phyloP scores from a whole-genome alignment of 257 asterid genomes.

The Jasminum sambac region DNA sequence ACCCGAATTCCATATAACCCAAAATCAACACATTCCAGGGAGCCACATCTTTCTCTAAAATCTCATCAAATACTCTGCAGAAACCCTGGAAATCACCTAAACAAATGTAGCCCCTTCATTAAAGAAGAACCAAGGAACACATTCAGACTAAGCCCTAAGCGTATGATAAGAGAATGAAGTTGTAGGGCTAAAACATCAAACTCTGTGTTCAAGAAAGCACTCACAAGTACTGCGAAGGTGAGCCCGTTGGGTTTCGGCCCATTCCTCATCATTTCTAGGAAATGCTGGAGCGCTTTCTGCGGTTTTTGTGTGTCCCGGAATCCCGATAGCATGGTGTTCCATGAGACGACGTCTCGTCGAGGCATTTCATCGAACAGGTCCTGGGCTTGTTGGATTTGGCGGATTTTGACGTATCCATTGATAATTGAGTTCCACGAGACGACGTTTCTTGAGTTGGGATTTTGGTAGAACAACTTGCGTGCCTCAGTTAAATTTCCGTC shows the following conservation, averaged over 20 bases:
- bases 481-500: constrained; percentile 45
- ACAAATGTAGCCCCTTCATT: constrained; percentile 68
- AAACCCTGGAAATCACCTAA: constrained; percentile 40
- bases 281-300: constrained; percentile 36
- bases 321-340: constrained; percentile 81
- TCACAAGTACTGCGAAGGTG: constrained; percentile 55
- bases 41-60: constrained; percentile 52
- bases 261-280: constrained; percentile 40
- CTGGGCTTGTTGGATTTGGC: constrained; percentile 44
- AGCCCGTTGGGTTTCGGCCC: constrained; percentile 54
- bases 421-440: constrained; percentile 80
- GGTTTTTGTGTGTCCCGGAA: constrained; percentile 53
- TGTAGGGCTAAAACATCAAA: constrained; percentile 48
- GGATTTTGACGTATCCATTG: constrained; percentile 46
- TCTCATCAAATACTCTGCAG: constrained; percentile 61
- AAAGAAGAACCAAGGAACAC: constrained; percentile 66
- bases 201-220: constrained; percentile 45
- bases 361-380: constrained; percentile 76
- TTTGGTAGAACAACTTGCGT: constrained; percentile 51
- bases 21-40: constrained; percentile 71
- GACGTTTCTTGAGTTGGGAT: constrained; percentile 46
- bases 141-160: constrained; percentile 49
- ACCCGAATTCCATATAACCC: constrained; percentile 68
- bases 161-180: constrained; percentile 55
- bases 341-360: constrained; percentile 54